A percentile compares a stretch with the other conserved stretches of the same genome.
Evolutionary conservation across 371 early-diverging fungal genomes (phyloP).

Genomic region (Blakeslea trispora): DNA sequence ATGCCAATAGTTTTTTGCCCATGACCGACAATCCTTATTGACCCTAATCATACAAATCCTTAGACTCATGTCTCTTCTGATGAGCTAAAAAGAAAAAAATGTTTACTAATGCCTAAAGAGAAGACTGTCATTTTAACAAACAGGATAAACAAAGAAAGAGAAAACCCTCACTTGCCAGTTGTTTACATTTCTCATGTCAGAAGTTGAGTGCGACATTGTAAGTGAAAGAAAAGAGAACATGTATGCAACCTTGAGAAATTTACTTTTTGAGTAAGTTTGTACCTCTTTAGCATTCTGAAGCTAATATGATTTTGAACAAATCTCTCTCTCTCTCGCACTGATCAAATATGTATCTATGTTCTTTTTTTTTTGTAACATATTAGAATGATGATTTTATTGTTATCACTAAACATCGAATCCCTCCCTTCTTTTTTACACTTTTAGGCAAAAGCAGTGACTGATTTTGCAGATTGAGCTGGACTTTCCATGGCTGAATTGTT

Average conservation of each 20-base stretch:
- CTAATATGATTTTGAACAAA: no score
- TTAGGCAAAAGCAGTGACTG: constrained; percentile 44
- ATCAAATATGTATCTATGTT: no score
- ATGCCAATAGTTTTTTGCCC: constrained; percentile 82
- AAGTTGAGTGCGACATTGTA: constrained; percentile 9
- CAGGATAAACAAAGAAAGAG: not conserved
- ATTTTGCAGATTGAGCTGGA: constrained; percentile 41
- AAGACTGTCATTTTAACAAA: constrained; percentile 1
- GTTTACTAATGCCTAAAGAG: constrained; percentile 44
- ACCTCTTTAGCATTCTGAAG: no score
- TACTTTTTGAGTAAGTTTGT: no score
- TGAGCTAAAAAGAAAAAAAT: not conserved
- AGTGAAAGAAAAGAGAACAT: not conserved
- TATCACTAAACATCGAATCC: no score
- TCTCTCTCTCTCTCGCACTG: no score
- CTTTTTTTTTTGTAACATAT: no score
- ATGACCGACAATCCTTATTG: constrained; percentile 86
- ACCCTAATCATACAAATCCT: constrained; percentile 69
- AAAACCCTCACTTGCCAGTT: constrained; percentile 72
- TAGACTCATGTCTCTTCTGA: no score
- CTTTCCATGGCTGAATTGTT: constrained; percentile 33
- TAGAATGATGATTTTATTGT: no score
- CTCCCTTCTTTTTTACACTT: not conserved
- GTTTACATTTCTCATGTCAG: constrained; percentile 83
- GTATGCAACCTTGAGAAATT: no score